Conservation (phyloP, 1,139 yeast genomes). For the Scheffersomyces lignicola region DNA sequence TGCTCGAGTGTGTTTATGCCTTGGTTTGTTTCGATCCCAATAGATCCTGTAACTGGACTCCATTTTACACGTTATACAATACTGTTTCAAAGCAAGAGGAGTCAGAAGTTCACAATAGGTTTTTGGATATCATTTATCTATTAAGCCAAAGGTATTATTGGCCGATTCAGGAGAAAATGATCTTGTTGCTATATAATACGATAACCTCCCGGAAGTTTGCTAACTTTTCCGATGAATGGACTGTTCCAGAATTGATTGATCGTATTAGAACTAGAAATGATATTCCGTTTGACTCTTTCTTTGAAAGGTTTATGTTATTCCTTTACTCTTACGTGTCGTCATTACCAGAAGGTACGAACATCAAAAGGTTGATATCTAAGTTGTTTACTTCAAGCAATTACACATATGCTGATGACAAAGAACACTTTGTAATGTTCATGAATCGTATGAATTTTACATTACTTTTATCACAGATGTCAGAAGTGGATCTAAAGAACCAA, state of each 20-base stretch:
- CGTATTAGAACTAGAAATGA: slow-evolving; percentile 28
- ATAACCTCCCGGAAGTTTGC: slow-evolving; percentile 37
- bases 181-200: slow-evolving; percentile 29
- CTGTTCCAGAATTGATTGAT: slow-evolving; percentile 25
- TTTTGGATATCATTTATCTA: slow-evolving; percentile 30
- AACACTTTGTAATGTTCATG: slow-evolving; percentile 31
- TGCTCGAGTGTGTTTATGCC: slow-evolving; percentile 14
- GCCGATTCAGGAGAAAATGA: slow-evolving; percentile 38
- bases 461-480: slow-evolving; percentile 35
- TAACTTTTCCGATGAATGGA: slow-evolving; percentile 37
- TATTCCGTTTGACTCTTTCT: slow-evolving; percentile 34
- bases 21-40: slow-evolving; percentile 16
- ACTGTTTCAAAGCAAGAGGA: slow-evolving; percentile 12
- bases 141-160: slow-evolving; percentile 30
- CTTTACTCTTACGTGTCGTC: slow-evolving; percentile 35
- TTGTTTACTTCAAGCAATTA: slow-evolving; percentile 40
- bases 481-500: slow-evolving; percentile 33
- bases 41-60: slow-evolving; percentile 22
- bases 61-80: slow-evolving; percentile 24
- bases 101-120: slow-evolving; percentile 23
- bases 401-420: slow-evolving; percentile 25
- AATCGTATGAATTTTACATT: slow-evolving; percentile 41
- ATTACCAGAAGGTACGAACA: slow-evolving; percentile 23
- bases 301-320: slow-evolving; percentile 40
- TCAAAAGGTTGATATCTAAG: slow-evolving; percentile 37